Percentiles rank a stretch among this genome's conserved stretches.
These are phyloP conservation scores for Tolypocladium guangdongense DNA, from an alignment of 2,329 filamentous ascomycete species.

Conservation along the genomic window DNA sequence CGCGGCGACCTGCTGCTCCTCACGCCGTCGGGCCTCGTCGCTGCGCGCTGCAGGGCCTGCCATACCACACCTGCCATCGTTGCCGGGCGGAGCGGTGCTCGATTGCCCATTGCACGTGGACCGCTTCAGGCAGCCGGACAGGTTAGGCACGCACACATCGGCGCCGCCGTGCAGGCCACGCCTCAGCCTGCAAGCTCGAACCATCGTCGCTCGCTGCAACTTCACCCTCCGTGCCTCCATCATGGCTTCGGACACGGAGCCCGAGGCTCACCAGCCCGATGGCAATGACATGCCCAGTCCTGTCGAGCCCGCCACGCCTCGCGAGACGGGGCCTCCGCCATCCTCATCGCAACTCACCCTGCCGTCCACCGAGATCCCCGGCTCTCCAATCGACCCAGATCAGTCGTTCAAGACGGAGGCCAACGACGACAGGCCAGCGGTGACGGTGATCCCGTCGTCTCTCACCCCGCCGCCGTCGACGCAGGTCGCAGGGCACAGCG, in stretches of 20 bases:
- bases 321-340: slow-evolving; percentile 15
- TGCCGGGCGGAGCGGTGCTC: not conserved
- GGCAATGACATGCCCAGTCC: slow-evolving; percentile 21
- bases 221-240: slow-evolving; percentile 2
- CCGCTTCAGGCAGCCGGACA: not conserved
- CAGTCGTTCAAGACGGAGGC: slow-evolving; percentile 39
- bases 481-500: slow-evolving; percentile 28
- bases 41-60: too few species aligned
- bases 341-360: slow-evolving; percentile 41
- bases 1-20: not conserved
- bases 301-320: slow-evolving; percentile 20
- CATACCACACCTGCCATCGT: too few species aligned
- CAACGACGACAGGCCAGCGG: slow-evolving; percentile 32
- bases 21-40: not conserved
- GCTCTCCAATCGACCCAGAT: slow-evolving; percentile 38
- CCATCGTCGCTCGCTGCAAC: not conserved
- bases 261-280: slow-evolving; percentile 20
- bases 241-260: slow-evolving; percentile 26
- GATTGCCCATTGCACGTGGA: not conserved
- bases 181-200: not conserved
- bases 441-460: slow-evolving; percentile 45
- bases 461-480: slow-evolving; percentile 47
- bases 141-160: not conserved
- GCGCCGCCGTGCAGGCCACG: not conserved
- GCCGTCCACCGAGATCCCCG: slow-evolving; percentile 45